These are phyloP conservation scores for Cinchona pubescens DNA, from an alignment of 257 asterid species.

Conservation along the genomic window DNA sequence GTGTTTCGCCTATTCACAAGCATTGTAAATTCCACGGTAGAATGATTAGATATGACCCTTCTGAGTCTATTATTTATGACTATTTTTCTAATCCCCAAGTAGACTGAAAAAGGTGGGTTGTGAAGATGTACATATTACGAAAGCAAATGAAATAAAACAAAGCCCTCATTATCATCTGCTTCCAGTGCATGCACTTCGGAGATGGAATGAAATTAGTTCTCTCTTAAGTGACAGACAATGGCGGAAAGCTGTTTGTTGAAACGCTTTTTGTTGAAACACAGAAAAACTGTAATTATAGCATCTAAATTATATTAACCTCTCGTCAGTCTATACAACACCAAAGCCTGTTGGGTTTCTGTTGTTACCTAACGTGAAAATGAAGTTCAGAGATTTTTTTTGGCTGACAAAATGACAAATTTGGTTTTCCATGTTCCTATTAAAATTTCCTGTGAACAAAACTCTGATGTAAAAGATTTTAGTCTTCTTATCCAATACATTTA, in stretches of 20 bases:
- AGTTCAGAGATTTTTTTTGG: not conserved
- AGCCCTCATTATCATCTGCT: not conserved
- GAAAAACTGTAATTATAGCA: not conserved
- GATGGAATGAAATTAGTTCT: not conserved
- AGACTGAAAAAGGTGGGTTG: constrained; percentile 7
- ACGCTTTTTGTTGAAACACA: not conserved
- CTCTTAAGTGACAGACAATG: not conserved
- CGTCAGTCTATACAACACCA: not conserved
- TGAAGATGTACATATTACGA: constrained; percentile 12
- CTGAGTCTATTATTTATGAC: not conserved
- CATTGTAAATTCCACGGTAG: not conserved
- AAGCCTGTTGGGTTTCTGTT: not conserved
- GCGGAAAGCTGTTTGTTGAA: not conserved
- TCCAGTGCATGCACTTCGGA: not conserved
- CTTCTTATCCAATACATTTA: not conserved
- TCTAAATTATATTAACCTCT: not conserved
- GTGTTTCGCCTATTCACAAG: not conserved
- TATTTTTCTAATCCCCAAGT: constrained; percentile 1
- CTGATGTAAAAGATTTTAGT: not conserved
- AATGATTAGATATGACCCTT: not conserved
- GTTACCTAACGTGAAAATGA: not conserved
- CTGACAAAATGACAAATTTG: not conserved
- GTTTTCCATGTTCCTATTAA: not conserved
- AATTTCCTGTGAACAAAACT: not conserved
- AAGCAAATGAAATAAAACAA: constrained; percentile 5